Conservation (phyloP, 352 stramenopile genomes). For the Pseudoperonospora humuli region DNA sequence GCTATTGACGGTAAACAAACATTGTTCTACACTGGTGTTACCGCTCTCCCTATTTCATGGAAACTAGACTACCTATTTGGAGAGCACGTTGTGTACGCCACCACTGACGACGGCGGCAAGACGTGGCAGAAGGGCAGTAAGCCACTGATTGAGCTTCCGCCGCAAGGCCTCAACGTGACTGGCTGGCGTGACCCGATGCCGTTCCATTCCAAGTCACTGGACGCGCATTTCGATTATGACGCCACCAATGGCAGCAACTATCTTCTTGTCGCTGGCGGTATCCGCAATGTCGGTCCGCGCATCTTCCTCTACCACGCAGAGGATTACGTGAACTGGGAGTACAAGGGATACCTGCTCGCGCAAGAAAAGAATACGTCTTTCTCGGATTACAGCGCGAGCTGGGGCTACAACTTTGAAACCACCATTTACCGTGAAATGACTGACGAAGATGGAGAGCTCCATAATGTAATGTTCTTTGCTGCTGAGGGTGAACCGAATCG, state of each 20-base stretch:
- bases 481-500: slow-evolving; percentile 38
- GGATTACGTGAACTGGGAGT: slow-evolving; percentile 56
- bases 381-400: slow-evolving; percentile 45
- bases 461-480: slow-evolving; percentile 65
- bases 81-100: slow-evolving; percentile 64
- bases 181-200: slow-evolving; percentile 56
- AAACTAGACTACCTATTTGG: slow-evolving; percentile 45
- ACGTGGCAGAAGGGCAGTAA: slow-evolving; percentile 53
- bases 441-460: slow-evolving; percentile 44
- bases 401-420: slow-evolving; percentile 64
- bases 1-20: slow-evolving; percentile 57
- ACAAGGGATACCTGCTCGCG: slow-evolving; percentile 53
- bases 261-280: slow-evolving; percentile 43
- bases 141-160: slow-evolving; percentile 41
- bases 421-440: slow-evolving; percentile 52
- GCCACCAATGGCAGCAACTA: slow-evolving; percentile 37
- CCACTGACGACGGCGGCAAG: slow-evolving; percentile 44
- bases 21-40: slow-evolving; percentile 61
- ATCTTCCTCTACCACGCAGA: slow-evolving; percentile 64
- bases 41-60: slow-evolving; percentile 39
- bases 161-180: slow-evolving; percentile 43
- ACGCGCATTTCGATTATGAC: slow-evolving; percentile 29
- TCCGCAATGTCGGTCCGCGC: slow-evolving; percentile 41
- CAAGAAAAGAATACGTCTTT: slow-evolving; percentile 58
- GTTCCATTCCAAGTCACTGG: slow-evolving; percentile 51